Base-by-base conservation (phyloP, 2,329 filamentous ascomycete genomes). In the Ceratocystis alfenasii region DNA sequence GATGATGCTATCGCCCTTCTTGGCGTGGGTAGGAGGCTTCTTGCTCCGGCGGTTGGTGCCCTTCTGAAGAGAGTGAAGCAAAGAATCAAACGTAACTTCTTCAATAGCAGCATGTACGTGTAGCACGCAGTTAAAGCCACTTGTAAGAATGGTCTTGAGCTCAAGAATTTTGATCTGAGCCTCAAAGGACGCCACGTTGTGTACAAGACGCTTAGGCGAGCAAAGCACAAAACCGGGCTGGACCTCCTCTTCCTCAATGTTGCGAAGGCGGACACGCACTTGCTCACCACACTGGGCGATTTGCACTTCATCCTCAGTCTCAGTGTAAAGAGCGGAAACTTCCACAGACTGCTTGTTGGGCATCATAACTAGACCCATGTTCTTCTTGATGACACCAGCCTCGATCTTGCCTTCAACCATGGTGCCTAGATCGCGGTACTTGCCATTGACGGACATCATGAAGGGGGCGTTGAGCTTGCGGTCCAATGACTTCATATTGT, bases 351-450 rank as follows among this genome's bases (percentile, higher is more conserved):
- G 87, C 74, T 87, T 88, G 77, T 95, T 96, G 59, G 94, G 94
- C 94, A 99, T 99, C 87, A 99, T 90, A 67, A 95, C 78, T 73
- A 95, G 85, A 68, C 78, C 85, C 78, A 87, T 86, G 68, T 87
- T 87, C 82, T 97, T 97, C 81, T 94, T 94, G 75, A 95, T 81
- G 60, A 96, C 88, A 74, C 91, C 93, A 20, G 92, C 89, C 77
- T 99, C 94, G 70, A 99, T 89, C 81, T 96, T 96, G 70, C 94
- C 94, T 78, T 99, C 95, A 53, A 96, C 84, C 83, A 99, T 91
- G 69, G 94, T 99, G 72, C 94, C 94, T 82, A 99, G 87, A 74
- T 99, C 95, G 72, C 89, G 85, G 80, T 97, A 99, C 78, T 99
- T 99, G 76, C 90, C 90, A 69, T 89, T 89, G 70, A 99, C 83